Evolutionary conservation across 768 basidiomycete species (phyloP).

Genomic region (Amanita rubescens): DNA sequence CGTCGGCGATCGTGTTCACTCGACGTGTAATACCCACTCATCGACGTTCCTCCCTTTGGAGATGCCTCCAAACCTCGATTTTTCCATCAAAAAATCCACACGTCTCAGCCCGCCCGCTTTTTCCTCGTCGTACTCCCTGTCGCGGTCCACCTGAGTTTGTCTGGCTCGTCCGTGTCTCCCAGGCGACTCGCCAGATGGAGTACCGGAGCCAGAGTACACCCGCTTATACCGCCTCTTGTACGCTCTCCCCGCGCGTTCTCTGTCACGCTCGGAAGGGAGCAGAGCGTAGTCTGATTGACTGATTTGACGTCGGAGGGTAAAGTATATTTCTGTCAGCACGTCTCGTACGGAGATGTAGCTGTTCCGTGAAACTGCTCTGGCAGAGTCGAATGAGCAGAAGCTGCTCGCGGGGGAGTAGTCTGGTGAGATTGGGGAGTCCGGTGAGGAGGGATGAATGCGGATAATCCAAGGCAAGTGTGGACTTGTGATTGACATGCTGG

Average conservation of each 20-base stretch:
- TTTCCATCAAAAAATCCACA: conserved; percentile 44
- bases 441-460: conserved; percentile 25
- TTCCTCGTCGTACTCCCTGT: conserved; percentile 25
- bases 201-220: no score
- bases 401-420: neutral
- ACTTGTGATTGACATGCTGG: conserved; percentile 25
- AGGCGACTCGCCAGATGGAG: no score
- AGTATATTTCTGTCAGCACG: conserved; percentile 39
- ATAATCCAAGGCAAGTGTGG: conserved; percentile 27
- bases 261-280: conserved; percentile 21
- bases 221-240: conserved; percentile 34
- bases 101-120: conserved; percentile 41
- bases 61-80: conserved; percentile 36
- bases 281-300: conserved; percentile 32
- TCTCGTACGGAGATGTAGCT: conserved; percentile 31
- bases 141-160: no score
- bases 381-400: neutral
- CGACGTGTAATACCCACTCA: conserved; percentile 29
- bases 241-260: conserved; percentile 30
- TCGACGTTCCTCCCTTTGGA: conserved; percentile 19
- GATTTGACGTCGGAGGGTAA: conserved; percentile 33
- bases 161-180: no score
- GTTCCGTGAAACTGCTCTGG: conserved; percentile 1
- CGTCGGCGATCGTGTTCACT: neutral
- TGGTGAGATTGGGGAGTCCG: conserved; percentile 4